phyloP scores from a whole-genome alignment of 139 green algal genomes.

The Chlorella sp. region DNA sequence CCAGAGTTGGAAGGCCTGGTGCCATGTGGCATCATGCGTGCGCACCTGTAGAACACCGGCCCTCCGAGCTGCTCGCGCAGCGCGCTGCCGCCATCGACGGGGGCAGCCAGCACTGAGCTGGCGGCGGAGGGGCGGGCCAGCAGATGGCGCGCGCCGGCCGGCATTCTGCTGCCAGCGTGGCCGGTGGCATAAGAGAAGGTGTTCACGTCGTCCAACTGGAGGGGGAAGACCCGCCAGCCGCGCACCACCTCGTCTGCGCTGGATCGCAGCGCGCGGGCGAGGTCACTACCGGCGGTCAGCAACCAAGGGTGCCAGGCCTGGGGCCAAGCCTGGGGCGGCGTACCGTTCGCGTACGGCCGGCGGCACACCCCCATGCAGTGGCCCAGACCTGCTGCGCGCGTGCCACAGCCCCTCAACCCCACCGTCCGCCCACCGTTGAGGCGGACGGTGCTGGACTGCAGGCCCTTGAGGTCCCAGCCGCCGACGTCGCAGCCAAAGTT shows the following conservation, averaged over 20 bases:
- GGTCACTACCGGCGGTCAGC: not conserved
- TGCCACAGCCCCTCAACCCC: no score
- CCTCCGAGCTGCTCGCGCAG: not conserved
- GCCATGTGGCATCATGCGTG: not conserved
- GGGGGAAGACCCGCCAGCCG: conserved; percentile 46
- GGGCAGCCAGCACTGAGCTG: conserved; percentile 4
- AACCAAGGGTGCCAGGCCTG: no score
- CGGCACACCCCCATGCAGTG: not conserved
- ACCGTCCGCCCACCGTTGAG: conserved; percentile 47
- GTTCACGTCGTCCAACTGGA: conserved; percentile 29
- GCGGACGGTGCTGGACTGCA: conserved; percentile 39
- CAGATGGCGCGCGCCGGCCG: not conserved
- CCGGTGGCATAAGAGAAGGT: not conserved
- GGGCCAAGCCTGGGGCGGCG: not conserved
- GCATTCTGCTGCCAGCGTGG: not conserved
- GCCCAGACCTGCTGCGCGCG: not conserved
- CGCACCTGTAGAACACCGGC: conserved; percentile 19
- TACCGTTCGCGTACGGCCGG: not conserved
- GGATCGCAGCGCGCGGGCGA: not conserved
- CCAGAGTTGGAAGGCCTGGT: no score
- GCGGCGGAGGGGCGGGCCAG: no score
- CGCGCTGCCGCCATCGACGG: not conserved
- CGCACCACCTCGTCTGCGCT: conserved; percentile 26
- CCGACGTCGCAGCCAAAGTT: conserved; percentile 47
- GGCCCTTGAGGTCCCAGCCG: conserved; percentile 57